Evolutionary conservation across 78 protist genomes (phyloP), one percentile per base, ranked within the genome.

Genomic region (Capsaspora owczarzaki): DNA sequence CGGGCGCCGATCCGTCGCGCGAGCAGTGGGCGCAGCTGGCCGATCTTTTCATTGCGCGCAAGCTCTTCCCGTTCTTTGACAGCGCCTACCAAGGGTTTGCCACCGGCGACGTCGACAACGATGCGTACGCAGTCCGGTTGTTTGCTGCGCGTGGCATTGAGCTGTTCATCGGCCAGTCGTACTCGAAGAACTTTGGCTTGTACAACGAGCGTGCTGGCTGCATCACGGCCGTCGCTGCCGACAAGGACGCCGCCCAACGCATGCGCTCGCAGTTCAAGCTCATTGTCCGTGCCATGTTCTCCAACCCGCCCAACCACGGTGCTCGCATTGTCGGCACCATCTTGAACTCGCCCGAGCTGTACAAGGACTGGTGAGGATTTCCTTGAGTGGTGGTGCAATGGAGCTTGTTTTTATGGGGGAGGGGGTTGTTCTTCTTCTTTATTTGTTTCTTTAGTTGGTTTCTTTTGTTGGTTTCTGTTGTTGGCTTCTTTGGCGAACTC

Each of bases 61-160:
- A 79, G 19, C 93, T 76, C 56, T 70, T 89, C 44, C 82, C 81
- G 4, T 53, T 96, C 89, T 84, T 97, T 71, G 99, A 98, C 89
- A 47, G 72, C 38, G 99, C 99, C 35, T 98, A 98, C 90, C 99
- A 96, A 86, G 99, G 99, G n/a, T 96, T 91, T 68, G 98, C 97
- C 68, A 82, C 93, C 14, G 99, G 99, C 60, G 91, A 90, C 70
- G 83, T 90, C n/a, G 96, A 84, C 71, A 41, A 43, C 20, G 99
- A 98, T 69, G 96, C 95, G 20, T 20, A 0, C 1, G 93, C 97
- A 10, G 53, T 95, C 27, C 92, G 98, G 40, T 1, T 60, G 44
- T 83, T 91, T 56, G 88, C 10, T 0, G 27, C 16, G 16, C 20
- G 3, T 8, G 90, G 87, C 44, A 1, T 83, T 44, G 85, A 82